A percentile compares a stretch with the other conserved stretches of the same genome.
phyloP scores from a whole-genome alignment of 2,329 filamentous ascomycete genomes.

The Pochonia chlamydosporia region DNA sequence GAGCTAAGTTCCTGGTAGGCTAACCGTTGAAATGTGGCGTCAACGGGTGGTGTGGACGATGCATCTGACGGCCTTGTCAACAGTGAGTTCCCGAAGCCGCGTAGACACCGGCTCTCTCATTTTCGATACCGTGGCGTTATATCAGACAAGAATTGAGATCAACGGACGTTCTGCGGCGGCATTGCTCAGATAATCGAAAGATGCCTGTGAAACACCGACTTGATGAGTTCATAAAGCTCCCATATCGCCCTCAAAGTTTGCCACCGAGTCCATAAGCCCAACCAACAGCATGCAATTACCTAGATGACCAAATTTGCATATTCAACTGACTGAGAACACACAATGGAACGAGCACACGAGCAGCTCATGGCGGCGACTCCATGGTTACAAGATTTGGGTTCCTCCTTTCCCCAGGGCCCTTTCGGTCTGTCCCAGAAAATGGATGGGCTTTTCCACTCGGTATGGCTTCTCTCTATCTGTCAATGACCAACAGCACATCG shows the following conservation, averaged over 20 bases:
- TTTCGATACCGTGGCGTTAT: background rate
- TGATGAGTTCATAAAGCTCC: background rate
- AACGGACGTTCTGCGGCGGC: background rate
- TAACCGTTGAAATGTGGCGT: no score
- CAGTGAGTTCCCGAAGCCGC: background rate
- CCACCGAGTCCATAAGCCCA: no score
- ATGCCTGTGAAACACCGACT: background rate
- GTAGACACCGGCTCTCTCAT: background rate
- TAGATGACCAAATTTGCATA: no score
- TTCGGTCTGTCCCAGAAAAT: background rate
- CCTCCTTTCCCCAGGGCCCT: background rate
- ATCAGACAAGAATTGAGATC: background rate
- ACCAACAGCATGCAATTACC: no score
- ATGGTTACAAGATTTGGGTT: background rate
- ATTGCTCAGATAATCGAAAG: background rate
- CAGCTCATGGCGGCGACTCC: no score
- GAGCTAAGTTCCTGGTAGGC: no score
- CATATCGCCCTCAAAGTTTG: background rate
- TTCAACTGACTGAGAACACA: no score
- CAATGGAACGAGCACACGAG: no score
- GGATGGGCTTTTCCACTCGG: background rate
- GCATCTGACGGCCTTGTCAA: no score
- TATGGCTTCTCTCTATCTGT: background rate
- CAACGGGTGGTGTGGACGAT: no score
- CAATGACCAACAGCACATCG: background rate